These are phyloP conservation scores for Mycotypha africana DNA, from an alignment of 371 early-diverging fungal genomes.

Conservation along the genomic window DNA sequence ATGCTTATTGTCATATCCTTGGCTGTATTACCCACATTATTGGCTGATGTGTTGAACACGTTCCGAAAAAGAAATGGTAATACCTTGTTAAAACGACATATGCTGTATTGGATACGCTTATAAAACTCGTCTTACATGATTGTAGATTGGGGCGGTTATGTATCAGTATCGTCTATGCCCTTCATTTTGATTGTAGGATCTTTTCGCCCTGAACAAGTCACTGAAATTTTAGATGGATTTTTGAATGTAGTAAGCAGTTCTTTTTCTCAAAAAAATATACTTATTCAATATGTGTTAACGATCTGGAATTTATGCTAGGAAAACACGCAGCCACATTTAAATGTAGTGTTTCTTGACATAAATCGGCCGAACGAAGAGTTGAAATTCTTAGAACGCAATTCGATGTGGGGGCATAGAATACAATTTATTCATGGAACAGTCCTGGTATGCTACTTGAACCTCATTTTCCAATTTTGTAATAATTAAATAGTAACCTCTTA, in stretches of 20 bases:
- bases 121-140: too few species aligned
- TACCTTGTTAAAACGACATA: too few species aligned
- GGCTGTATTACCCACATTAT: constrained; percentile 55
- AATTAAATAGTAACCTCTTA: too few species aligned
- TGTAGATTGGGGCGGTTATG: constrained; percentile 40
- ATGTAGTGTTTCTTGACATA: constrained; percentile 55
- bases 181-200: constrained; percentile 64
- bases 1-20: constrained; percentile 63
- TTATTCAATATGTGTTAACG: background rate
- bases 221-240: constrained; percentile 57
- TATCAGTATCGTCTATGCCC: constrained; percentile 39
- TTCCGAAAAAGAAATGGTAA: constrained; percentile 42
- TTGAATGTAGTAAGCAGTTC: constrained; percentile 48
- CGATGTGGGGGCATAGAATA: constrained; percentile 38
- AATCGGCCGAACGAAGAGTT: constrained; percentile 45
- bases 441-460: too few species aligned
- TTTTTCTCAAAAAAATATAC: too few species aligned
- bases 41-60: constrained; percentile 54
- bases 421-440: constrained; percentile 44
- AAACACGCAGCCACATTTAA: constrained; percentile 32
- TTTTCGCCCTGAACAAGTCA: constrained; percentile 46
- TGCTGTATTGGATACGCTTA: too few species aligned
- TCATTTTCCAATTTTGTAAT: too few species aligned
- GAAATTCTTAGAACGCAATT: constrained; percentile 38
- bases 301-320: constrained; percentile 19